Base-by-base conservation (phyloP, 2,329 filamentous ascomycete species). In the Penicillium sp. region DNA sequence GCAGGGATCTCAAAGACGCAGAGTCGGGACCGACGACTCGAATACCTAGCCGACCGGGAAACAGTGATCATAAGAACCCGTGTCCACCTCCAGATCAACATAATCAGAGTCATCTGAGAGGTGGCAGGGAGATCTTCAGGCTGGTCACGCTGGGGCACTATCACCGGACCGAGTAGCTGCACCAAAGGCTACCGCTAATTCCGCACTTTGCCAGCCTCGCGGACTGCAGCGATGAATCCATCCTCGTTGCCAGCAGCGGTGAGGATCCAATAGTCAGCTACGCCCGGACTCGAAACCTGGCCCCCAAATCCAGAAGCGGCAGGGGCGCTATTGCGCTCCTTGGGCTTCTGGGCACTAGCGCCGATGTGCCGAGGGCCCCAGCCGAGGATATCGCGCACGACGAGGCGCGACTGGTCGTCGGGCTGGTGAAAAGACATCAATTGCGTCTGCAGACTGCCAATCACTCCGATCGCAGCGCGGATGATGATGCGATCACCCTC, bases 401-500 rank as follows among this genome's bases (percentile, higher is more conserved):
- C 51, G 9, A 61, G 50, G 40, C 66, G 66, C 36, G 66, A 63
- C 47, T 72, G 60, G 26, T 71, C 64, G 43, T 72, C 66, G 2
- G 65, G 57, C 33, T 60, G 53, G 18, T 60, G 62, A 43, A 74
- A 65, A 4, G 65, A 64, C 43, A 72, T 67, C 1, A 75, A 48
- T 48, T 73, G 72, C 3, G 65, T 43, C 52, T 74, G 70, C 9
- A 75, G 61, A 48, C 67, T 66, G 24, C 73, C 71, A 4, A 75
- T 56, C 27, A 72, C 53, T 2, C 72, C 72, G 33, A 74, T 69
- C 2, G 70, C 73, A 3, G 72, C 64, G 27, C 69, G 70, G 42
- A 75, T 71, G 49, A 75, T 63, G 39, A 73, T 68, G 24, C 70
- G 67, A 51, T 84, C 81, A 28, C 79, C 79, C 61, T 84, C 81